These are phyloP conservation scores for Candida ipomoeae DNA, from an alignment of 805 yeast species.

Conservation along the genomic window DNA sequence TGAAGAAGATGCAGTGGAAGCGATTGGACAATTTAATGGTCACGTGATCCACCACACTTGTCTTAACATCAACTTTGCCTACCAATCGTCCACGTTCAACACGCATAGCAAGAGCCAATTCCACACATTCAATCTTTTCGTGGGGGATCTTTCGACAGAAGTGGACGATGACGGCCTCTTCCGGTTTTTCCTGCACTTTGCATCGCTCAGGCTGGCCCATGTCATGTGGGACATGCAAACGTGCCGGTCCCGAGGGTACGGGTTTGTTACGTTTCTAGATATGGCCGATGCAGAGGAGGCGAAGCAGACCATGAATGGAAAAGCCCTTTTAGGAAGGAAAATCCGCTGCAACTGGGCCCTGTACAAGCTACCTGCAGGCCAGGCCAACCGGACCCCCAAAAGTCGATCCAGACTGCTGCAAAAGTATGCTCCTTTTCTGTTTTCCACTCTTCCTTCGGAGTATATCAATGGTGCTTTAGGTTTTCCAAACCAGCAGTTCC, in stretches of 20 bases:
- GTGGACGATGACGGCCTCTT: conserved; percentile 72
- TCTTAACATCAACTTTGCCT: conserved; percentile 77
- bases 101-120: conserved; percentile 37
- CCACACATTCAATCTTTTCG: conserved; percentile 69
- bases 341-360: conserved; percentile 88
- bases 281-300: conserved; percentile 72
- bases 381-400: not conserved
- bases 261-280: conserved; percentile 73
- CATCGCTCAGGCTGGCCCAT: conserved; percentile 72
- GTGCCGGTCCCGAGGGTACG: conserved; percentile 87
- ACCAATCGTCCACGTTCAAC: conserved; percentile 68
- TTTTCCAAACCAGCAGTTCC: not conserved
- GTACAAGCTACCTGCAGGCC: conserved; percentile 46
- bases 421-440: not conserved
- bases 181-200: conserved; percentile 52
- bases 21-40: conserved; percentile 60
- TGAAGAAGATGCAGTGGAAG: conserved; percentile 56
- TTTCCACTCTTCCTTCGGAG: not conserved
- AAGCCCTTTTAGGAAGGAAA: conserved; percentile 65
- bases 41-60: conserved; percentile 49
- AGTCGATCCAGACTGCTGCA: not conserved
- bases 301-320: conserved; percentile 69
- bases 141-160: conserved; percentile 81
- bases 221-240: conserved; percentile 98
- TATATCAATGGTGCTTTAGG: not conserved